Evolutionary conservation across 495 filamentous ascomycete species (phyloP).

Genomic region (Cetradonia linearis): DNA sequence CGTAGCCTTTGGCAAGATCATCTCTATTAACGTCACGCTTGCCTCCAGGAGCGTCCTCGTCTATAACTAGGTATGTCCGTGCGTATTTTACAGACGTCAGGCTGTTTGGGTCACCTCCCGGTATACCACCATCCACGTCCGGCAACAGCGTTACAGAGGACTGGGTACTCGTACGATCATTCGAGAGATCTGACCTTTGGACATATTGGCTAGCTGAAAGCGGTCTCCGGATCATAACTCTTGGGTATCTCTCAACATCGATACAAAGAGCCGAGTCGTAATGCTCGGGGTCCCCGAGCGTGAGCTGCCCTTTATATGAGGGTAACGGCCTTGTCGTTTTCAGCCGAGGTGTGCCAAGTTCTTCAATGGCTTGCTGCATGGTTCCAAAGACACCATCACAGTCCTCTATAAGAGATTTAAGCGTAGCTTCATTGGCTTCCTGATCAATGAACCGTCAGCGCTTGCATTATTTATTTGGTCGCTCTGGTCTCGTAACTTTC

Average conservation of each 20-base stretch:
- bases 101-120: conserved; percentile 30
- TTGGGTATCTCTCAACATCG: conserved; percentile 80
- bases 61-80: conserved; percentile 70
- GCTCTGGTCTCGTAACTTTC: conserved; percentile 43
- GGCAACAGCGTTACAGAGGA: conserved; percentile 37
- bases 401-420: conserved; percentile 53
- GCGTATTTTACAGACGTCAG: conserved; percentile 59
- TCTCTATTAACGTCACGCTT: conserved; percentile 78
- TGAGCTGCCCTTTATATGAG: conserved; percentile 69
- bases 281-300: conserved; percentile 62
- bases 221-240: conserved; percentile 63
- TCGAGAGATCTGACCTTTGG: conserved; percentile 36
- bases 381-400: conserved; percentile 68
- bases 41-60: conserved; percentile 61
- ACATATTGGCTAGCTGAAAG: conserved; percentile 69
- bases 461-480: not conserved
- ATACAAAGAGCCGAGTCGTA: conserved; percentile 75
- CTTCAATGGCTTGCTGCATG: conserved; percentile 70
- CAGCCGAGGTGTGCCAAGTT: conserved; percentile 62
- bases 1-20: conserved; percentile 82
- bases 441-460: conserved; percentile 26
- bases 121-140: conserved; percentile 36
- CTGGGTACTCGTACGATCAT: conserved; percentile 35
- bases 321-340: conserved; percentile 62
- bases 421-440: conserved; percentile 55